Evolutionary conservation across 1,284 basidiomycete genomes (phyloP).

Genomic region (Afroboletus lepidellus): DNA sequence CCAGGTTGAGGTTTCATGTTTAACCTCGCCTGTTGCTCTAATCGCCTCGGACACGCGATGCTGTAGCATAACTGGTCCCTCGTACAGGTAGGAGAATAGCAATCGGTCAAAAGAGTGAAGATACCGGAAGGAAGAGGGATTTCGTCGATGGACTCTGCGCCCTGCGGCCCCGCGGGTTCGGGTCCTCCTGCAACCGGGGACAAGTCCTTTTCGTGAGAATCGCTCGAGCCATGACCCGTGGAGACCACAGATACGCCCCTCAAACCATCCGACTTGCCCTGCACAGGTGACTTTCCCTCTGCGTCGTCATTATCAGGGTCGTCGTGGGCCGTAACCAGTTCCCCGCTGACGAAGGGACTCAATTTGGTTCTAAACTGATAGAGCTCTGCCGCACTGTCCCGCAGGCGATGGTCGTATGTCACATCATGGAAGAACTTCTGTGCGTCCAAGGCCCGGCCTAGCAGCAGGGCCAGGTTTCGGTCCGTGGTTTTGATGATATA

Average conservation of each 20-base stretch:
- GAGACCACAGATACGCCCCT: conserved; percentile 34
- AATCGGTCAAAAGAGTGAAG: conserved; percentile 95
- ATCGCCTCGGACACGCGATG: conserved; percentile 90
- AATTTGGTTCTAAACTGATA: conserved; percentile 88
- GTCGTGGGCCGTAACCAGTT: conserved; percentile 41
- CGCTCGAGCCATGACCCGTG: conserved; percentile 42
- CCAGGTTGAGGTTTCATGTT: conserved; percentile 93
- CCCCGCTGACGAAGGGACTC: conserved; percentile 79
- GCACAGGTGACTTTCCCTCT: conserved; percentile 35
- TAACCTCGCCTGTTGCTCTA: conserved; percentile 92
- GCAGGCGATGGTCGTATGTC: conserved; percentile 94
- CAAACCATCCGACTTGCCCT: conserved; percentile 16
- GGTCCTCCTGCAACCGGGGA: conserved; percentile 38
- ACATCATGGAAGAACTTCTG: conserved; percentile 99
- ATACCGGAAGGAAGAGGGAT: conserved; percentile 89
- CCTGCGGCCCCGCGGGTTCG: conserved; percentile 40
- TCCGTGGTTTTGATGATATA: conserved; percentile 99
- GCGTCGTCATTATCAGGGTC: conserved; percentile 32
- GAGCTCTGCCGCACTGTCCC: conserved; percentile 87
- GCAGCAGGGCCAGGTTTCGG: conserved; percentile 89
- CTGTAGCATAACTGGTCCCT: conserved; percentile 93
- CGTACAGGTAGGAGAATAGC: conserved; percentile 97
- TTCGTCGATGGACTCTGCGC: conserved; percentile 54
- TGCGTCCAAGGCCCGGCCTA: conserved; percentile 93
- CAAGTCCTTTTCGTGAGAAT: conserved; percentile 42